Base-by-base conservation (phyloP, 2,329 filamentous ascomycete genomes). In the Colletotrichum tabaci region DNA sequence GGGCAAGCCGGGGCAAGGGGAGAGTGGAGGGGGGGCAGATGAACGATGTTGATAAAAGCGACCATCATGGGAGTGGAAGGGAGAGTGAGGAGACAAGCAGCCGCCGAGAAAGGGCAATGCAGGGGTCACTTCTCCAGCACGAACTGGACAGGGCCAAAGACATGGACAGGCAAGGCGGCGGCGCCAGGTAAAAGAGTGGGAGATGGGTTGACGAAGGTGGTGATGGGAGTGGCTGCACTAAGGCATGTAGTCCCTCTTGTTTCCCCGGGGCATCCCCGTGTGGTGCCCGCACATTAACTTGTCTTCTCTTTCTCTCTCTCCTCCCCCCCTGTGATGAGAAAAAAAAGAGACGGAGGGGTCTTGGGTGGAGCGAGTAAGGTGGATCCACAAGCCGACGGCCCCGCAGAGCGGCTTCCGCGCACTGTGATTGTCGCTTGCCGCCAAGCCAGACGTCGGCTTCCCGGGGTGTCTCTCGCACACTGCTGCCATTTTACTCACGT, bases 351-450 rank as follows among this genome's bases (percentile, higher is more conserved):
- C 40, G 30, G 58, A 67, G 50, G n/a, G 55, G 6, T 38, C 18
- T 49, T 53, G 2, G 10, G 30, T 62, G 67, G 58, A 58, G 57
- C 40, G 35, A 18, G 40, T 13, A 40, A 5, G 23, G 42, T 71
- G 64, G 50, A 18, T 5, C 6, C 35, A 21, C 23, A 40, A 60
- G 60, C 46, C 53, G 58, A 35, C 69, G 69, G 69, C 69, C 69
- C 69, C 69, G 42, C 69, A 63, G 53, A 55, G 58, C 69, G 58
- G 58, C 65, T 72, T 72, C 69, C 69, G 69, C 69, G 65, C 65
- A 68, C 65, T 68, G 65, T 72, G 69, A 72, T 69, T 68, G 40
- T 63, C 53, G 55, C 35, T 55, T 56, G 16, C 58, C 65, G 65
- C 69, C 69, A 69, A 72, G 69, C 35, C 47, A 44, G 38, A 40